These are phyloP conservation scores for Metarhizium guizhouense DNA, from an alignment of 2,329 filamentous ascomycete genomes.

Conservation along the genomic window DNA sequence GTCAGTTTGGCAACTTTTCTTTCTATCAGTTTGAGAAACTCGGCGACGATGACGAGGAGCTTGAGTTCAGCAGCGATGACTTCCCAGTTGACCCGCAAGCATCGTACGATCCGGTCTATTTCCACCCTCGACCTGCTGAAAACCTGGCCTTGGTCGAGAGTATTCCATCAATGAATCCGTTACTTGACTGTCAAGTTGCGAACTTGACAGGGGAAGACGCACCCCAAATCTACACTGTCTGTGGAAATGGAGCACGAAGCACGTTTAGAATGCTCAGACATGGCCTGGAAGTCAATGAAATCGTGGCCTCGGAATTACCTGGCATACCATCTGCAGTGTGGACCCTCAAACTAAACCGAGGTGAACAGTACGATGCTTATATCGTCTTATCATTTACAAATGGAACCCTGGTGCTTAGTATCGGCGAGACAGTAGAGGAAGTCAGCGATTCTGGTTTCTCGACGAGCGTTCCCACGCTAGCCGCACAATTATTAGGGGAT, in stretches of 20 bases:
- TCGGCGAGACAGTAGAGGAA: slow-evolving; percentile 94
- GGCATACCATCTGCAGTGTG: slow-evolving; percentile 87
- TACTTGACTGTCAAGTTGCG: slow-evolving; percentile 84
- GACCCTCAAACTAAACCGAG: slow-evolving; percentile 79
- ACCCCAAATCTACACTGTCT: slow-evolving; percentile 91
- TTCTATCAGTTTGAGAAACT: slow-evolving; percentile 98
- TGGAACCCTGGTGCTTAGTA: slow-evolving; percentile 83
- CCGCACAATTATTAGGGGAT: slow-evolving; percentile 88
- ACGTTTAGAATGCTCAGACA: slow-evolving; percentile 89
- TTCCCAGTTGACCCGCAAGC: slow-evolving; percentile 69
- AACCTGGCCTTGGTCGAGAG: slow-evolving; percentile 80
- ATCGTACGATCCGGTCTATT: slow-evolving; percentile 71
- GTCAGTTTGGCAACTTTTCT: slow-evolving; percentile 85
- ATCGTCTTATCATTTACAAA: slow-evolving; percentile 92
- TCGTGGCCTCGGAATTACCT: slow-evolving; percentile 87
- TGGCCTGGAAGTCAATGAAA: slow-evolving; percentile 85
- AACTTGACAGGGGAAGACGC: slow-evolving; percentile 90
- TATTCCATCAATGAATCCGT: slow-evolving; percentile 80
- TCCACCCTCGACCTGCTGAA: slow-evolving; percentile 68
- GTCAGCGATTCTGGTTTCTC: slow-evolving; percentile 91
- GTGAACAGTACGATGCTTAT: slow-evolving; percentile 84
- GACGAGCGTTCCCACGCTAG: slow-evolving; percentile 78
- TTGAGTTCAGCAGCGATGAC: slow-evolving; percentile 74
- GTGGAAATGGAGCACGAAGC: slow-evolving; percentile 80
- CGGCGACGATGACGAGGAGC: slow-evolving; percentile 87